A percentile compares a stretch with the other conserved stretches of the same genome.
phyloP scores from a whole-genome alignment of 306 rosid genomes.

The barrel medic (Medicago truncatula) region MtrunA17r5.0-ANR NC_053044.1:38820001-38820500 shows the following conservation, averaged over 20 bases:
- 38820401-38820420: no score
- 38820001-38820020: constrained; percentile 10
- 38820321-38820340: constrained; percentile 82
- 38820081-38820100: constrained; percentile 18
- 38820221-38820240: constrained; percentile 22
- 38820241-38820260: constrained; percentile 15
- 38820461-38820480: constrained; percentile 8
- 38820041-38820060: constrained; percentile 3
- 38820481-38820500: constrained; percentile 26
- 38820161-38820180: neutral
- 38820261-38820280: constrained; percentile 34
- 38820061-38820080: neutral
- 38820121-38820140: constrained; percentile 20
- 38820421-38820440: no score
- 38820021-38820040: constrained; percentile 7
- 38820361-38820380: constrained; percentile 95
- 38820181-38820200: no score
- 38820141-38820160: constrained; percentile 25
- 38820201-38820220: neutral
- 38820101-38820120: constrained; percentile 6
- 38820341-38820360: constrained; percentile 98
- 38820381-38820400: constrained; percentile 78
- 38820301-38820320: constrained; percentile 72
- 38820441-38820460: constrained; percentile 24
- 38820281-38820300: constrained; percentile 50